Evolutionary conservation across 495 filamentous ascomycete genomes (phyloP).

Genomic region (Aspergillus ellipticus): DNA sequence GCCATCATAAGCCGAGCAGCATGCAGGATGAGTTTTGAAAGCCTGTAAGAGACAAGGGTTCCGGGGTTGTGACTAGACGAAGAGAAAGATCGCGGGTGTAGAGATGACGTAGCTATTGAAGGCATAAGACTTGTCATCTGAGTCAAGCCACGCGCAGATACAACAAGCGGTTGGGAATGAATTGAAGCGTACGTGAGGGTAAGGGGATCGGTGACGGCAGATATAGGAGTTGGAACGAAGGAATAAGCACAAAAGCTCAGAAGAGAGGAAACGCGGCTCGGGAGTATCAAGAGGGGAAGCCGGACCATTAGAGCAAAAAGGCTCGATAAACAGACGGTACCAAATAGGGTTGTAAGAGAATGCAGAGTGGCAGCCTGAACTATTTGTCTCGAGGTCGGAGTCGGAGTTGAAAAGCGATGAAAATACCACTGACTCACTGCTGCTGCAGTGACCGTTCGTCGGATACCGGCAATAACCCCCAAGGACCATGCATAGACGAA

Average conservation of each 20-base stretch:
- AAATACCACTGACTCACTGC: slow-evolving; percentile 99
- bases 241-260: slow-evolving; percentile 64
- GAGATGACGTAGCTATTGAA: slow-evolving; percentile 54
- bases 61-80: slow-evolving; percentile 34
- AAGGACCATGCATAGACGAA: slow-evolving; percentile 95
- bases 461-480: slow-evolving; percentile 76
- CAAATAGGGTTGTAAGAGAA: slow-evolving; percentile 81
- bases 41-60: slow-evolving; percentile 67
- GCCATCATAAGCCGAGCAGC: slow-evolving; percentile 88
- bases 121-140: slow-evolving; percentile 71
- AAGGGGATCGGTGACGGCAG: slow-evolving; percentile 81
- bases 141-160: slow-evolving; percentile 70
- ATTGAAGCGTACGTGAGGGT: slow-evolving; percentile 91
- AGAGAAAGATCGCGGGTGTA: slow-evolving; percentile 41
- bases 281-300: slow-evolving; percentile 80
- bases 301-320: slow-evolving; percentile 76
- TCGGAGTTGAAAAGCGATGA: slow-evolving; percentile 78
- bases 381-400: slow-evolving; percentile 69
- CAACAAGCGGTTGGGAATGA: slow-evolving; percentile 75
- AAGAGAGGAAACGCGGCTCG: slow-evolving; percentile 62
- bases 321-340: slow-evolving; percentile 83
- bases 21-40: slow-evolving; percentile 88
- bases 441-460: slow-evolving; percentile 87
- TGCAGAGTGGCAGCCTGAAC: slow-evolving; percentile 79
- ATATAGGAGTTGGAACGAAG: slow-evolving; percentile 77